phyloP scores from a whole-genome alignment of 2,329 filamentous ascomycete genomes.

The Aspergillus amoenus region DNA sequence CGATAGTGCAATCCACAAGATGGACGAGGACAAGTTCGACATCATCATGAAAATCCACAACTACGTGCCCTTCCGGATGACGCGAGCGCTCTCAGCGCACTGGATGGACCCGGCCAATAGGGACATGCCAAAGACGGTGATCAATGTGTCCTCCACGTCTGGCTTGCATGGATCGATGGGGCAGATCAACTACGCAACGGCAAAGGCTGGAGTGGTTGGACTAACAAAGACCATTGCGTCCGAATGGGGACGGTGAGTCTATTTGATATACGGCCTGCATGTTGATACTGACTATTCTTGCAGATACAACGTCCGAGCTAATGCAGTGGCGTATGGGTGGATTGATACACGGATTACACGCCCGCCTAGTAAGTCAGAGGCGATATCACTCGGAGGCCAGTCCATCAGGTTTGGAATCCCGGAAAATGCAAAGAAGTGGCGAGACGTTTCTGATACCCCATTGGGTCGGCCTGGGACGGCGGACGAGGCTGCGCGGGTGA shows the following conservation, averaged over 20 bases:
- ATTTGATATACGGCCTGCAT: not conserved
- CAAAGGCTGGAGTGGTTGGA: constrained; percentile 53
- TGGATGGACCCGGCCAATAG: constrained; percentile 42
- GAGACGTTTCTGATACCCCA: constrained; percentile 61
- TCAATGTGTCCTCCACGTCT: constrained; percentile 54
- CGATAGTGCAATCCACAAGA: not conserved
- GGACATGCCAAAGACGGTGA: constrained; percentile 34
- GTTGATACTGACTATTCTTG: not conserved
- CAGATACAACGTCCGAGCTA: not conserved
- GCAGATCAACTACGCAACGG: constrained; percentile 55
- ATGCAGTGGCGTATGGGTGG: constrained; percentile 53
- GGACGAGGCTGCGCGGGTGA: constrained; percentile 17
- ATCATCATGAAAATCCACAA: constrained; percentile 38
- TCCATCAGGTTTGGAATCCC: constrained; percentile 9
- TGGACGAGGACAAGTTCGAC: not conserved
- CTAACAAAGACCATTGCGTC: constrained; percentile 56
- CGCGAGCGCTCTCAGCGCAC: constrained; percentile 51
- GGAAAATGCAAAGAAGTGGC: constrained; percentile 13
- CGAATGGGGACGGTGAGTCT: constrained; percentile 47
- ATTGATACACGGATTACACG: constrained; percentile 67
- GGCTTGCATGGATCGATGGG: constrained; percentile 46
- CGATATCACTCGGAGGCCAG: not conserved
- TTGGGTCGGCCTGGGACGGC: constrained; percentile 70
- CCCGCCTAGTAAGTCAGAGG: not conserved
- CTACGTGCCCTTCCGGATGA: constrained; percentile 55